Evolutionary conservation across 768 basidiomycete genomes (phyloP), one percentile per base, ranked within the genome.

Genomic region (Suillus fuscotomentosus): DNA sequence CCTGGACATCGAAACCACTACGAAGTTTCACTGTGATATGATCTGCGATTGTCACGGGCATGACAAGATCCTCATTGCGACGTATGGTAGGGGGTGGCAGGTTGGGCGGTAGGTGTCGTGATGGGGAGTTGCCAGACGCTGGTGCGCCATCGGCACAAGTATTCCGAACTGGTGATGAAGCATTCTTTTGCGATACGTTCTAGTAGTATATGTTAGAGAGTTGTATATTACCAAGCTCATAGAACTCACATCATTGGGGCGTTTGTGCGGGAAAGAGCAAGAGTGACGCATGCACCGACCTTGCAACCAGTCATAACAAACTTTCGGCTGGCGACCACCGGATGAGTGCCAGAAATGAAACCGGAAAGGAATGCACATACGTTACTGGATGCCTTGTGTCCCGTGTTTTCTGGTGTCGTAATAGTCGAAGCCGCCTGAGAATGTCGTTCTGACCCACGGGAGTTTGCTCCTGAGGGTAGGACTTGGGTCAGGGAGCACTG

Each of bases 1-100:
- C 80, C 31, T 78, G 72, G 3, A 93, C 80, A 2, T 80, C 79
- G 54, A 90, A 90, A 0, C 92, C 92, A 0, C 84, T 72, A 39
- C 82, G 82, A 54, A 92, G 77, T 24, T 78, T 83, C 22, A 88
- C 82, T 60, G 78, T 81, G 24, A 83, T 86, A 61, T 88, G 82
- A 43, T 86, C 83, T 48, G 86, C 79, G 8, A 90, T 71, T 0
- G 73, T 78, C 14, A 82, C 61, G 0, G 68, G 56, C 24, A 57
- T 57, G 24, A 24, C 56, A 57, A 57, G 2, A 24, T 41, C 56
- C 2, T 57, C 56, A 24, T 41, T 57, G 27, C 56, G 38, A 41
- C 38, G 56, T 57, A 24, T 57, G 15, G 24, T 4, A 27, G 39
- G 38, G 38, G 55, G 9, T 4, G 36, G 38, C 8, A 39, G 13